Conservation (phyloP, 2,329 filamentous ascomycete species). For the Talaromyces funiculosus region DNA sequence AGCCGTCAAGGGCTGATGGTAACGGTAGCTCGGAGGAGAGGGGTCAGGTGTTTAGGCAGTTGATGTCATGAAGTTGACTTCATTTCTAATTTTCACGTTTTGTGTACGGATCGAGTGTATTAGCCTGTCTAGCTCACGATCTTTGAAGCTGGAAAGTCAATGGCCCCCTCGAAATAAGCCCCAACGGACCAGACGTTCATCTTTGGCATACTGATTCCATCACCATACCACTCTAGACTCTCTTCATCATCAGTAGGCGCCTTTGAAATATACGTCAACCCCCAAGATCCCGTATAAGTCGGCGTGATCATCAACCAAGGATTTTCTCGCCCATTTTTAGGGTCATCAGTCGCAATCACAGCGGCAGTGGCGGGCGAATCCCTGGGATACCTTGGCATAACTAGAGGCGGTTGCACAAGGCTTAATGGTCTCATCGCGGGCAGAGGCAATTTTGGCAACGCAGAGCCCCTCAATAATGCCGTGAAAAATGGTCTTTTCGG, state of each 20-base stretch:
- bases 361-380: not conserved
- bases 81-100: not conserved
- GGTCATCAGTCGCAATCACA: slow-evolving; percentile 4
- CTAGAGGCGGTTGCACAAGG: slow-evolving; percentile 2
- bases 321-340: not conserved
- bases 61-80: not conserved
- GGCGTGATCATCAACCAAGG: not conserved
- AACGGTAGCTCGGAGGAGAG: not conserved
- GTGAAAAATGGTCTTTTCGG: not conserved
- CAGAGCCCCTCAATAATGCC: not conserved
- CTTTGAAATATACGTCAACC: not conserved
- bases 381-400: not conserved
- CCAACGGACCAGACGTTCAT: not conserved
- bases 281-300: not conserved
- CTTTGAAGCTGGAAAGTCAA: not conserved
- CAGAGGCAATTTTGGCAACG: not conserved
- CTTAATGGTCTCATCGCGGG: not conserved
- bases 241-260: not conserved
- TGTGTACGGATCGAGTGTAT: not conserved
- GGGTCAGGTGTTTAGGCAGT: not conserved
- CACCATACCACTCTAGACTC: not conserved
- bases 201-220: not conserved
- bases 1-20: slow-evolving; percentile 5
- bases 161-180: not conserved
- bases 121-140: not conserved